Evolutionary conservation across 768 basidiomycete species (phyloP), one percentile per base, ranked within the genome.

Genomic region (Panus rudis): DNA sequence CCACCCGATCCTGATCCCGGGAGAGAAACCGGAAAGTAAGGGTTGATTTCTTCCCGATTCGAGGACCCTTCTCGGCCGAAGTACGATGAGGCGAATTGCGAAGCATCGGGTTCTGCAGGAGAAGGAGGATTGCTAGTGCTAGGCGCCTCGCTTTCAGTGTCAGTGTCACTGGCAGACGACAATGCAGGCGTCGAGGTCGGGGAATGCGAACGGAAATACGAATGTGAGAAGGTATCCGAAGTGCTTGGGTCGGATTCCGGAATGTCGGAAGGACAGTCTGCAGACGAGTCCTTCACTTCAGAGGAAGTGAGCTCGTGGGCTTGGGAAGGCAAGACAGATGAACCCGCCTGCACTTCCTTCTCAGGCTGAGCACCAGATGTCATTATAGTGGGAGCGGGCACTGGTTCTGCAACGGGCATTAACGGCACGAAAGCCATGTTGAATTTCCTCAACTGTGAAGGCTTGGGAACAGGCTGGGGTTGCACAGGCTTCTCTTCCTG

Each of bases 121-220:
- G 50, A 48, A 3, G 50, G 45, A 20, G 46, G 44, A 11, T 21
- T 40, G 26, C 46, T 53, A 48, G 46, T 54, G 44, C 52, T 53
- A 6, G 53, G 51, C 16, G 52, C 48, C 26, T 57, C 58, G 39
- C 46, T 54, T 46, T 56, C 57, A 6, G 50, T 52, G 39, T 59
- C 57, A 6, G 53, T 57, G 43, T 59, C 57, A 22, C 51, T 51
- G 7, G 54, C 49, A 16, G 49, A 48, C 3, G 48, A 49, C 21
- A 56, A 41, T 8, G 52, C 32, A 3, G 53, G 49, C 2, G 53
- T 47, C 1, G 53, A 44, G 1, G 48, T 38, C 11, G 46, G 41
- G 46, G 49, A 52, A 12, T 28, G 30, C 1, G 40, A n/a, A 19
- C 24, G 13, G 16, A n/a, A 30, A n/a, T 10, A 10, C 10, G 33